phyloP scores from a whole-genome alignment of 257 asterid species.

The Rauvolfia tetraphylla region DNA sequence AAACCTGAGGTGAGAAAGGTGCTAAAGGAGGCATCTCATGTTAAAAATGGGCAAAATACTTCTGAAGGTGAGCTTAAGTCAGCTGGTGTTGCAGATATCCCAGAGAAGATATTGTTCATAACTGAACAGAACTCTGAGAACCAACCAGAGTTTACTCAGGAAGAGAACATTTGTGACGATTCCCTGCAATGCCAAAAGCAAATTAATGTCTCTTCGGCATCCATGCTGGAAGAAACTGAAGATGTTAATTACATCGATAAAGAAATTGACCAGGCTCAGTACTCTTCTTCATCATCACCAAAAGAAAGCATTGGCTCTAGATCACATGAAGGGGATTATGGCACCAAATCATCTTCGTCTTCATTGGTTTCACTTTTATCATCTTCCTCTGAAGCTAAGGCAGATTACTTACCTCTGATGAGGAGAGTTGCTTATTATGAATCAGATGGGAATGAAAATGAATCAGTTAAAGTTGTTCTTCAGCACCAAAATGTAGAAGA shows the following conservation, averaged over 20 bases:
- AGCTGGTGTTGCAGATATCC: conserved; percentile 20
- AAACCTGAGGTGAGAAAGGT: conserved; percentile 3
- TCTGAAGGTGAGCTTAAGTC: conserved; percentile 12
- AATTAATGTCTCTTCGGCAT: not conserved
- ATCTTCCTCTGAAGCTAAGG: conserved; percentile 8
- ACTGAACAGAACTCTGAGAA: conserved; percentile 18
- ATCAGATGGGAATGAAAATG: conserved; percentile 1
- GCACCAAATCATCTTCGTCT: not conserved
- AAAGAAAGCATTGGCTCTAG: not conserved
- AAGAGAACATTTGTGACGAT: not conserved
- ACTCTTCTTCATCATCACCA: not conserved
- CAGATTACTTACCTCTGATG: conserved; percentile 9
- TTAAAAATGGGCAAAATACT: conserved; percentile 14
- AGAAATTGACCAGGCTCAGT: not conserved
- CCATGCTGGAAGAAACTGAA: not conserved
- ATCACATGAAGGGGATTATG: not conserved
- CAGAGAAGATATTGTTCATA: conserved; percentile 39
- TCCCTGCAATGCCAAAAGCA: not conserved
- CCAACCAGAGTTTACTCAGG: not conserved
- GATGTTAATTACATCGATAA: not conserved
- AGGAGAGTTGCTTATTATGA: conserved; percentile 15
- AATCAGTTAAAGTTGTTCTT: conserved; percentile 14
- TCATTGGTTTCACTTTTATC: not conserved
- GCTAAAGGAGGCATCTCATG: conserved; percentile 1
- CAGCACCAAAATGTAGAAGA: conserved; percentile 6